Conservation (phyloP, 225 moss, liverwort and hornwort species). For the Physcomitrium patens region DNA sequence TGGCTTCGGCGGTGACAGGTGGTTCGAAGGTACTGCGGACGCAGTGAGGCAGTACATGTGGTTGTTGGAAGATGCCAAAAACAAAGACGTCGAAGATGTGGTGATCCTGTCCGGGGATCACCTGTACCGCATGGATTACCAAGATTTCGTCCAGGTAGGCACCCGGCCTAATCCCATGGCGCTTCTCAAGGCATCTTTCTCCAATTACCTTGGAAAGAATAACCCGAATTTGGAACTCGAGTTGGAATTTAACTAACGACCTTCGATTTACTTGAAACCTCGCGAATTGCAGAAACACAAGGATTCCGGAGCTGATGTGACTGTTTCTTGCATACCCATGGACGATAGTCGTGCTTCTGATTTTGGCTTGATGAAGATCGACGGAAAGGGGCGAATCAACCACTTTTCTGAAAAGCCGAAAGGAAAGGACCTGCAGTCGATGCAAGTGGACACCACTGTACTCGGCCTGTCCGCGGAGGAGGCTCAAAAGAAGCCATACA, state of each 20-base stretch:
- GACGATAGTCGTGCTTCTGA: constrained; percentile 27
- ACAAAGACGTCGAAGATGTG: constrained; percentile 59
- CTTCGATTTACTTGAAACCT: too few species aligned
- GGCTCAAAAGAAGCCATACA: constrained; percentile 69
- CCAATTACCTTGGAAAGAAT: background rate
- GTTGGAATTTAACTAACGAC: too few species aligned
- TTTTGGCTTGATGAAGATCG: constrained; percentile 5
- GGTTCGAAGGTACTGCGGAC: constrained; percentile 69
- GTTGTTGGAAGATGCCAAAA: constrained; percentile 71
- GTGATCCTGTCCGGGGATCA: constrained; percentile 67
- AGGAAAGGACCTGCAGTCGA: constrained; percentile 49
- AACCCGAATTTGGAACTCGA: too few species aligned
- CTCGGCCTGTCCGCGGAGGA: constrained; percentile 61
- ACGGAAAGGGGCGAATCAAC: constrained; percentile 42
- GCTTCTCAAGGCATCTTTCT: constrained; percentile 14
- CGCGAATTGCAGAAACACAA: constrained; percentile 30
- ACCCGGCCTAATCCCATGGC: background rate
- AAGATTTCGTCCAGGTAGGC: constrained; percentile 58
- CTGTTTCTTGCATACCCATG: constrained; percentile 39
- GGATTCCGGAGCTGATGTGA: constrained; percentile 35
- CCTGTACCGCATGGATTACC: constrained; percentile 71
- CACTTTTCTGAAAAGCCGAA: constrained; percentile 59
- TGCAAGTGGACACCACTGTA: constrained; percentile 83
- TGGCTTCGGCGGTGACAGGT: constrained; percentile 56
- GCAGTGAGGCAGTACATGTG: constrained; percentile 65